Percentiles rank a stretch among this genome's conserved stretches.
Evolutionary conservation across 2,329 filamentous ascomycete species (phyloP).

Genomic region (Colletotrichum tanaceti): DNA sequence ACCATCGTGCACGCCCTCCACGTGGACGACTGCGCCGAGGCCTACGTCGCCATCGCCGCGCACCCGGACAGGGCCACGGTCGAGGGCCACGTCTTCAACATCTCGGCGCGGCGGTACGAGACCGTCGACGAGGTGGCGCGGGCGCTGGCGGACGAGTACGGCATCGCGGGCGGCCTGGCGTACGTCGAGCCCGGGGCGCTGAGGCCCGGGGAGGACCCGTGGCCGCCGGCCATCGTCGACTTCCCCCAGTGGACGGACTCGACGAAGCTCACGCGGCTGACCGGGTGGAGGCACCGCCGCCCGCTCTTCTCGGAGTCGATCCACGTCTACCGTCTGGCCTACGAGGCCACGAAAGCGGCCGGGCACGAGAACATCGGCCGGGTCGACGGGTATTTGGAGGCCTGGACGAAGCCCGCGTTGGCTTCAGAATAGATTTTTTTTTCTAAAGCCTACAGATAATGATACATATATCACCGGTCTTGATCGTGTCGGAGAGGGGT

Average conservation of each 20-base stretch:
- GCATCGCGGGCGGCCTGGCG: constrained; percentile 47
- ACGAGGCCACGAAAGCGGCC: constrained; percentile 48
- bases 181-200: constrained; percentile 44
- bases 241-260: constrained; percentile 58
- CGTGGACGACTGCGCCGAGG: constrained; percentile 62
- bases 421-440: too few relatives aligned
- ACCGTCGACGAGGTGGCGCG: constrained; percentile 53
- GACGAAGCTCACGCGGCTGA: constrained; percentile 54
- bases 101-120: constrained; percentile 58
- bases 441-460: too few relatives aligned
- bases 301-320: constrained; percentile 52
- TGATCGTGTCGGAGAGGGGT: too few relatives aligned
- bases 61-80: constrained; percentile 49
- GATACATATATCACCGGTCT: too few relatives aligned
- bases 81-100: constrained; percentile 57
- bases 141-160: constrained; percentile 56
- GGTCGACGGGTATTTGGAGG: neutral
- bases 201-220: constrained; percentile 13
- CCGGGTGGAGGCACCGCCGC: constrained; percentile 55
- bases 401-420: neutral
- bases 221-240: constrained; percentile 47
- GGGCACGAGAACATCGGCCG: constrained; percentile 20
- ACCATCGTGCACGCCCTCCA: constrained; percentile 60
- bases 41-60: constrained; percentile 58
- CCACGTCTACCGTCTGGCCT: constrained; percentile 52